These are phyloP conservation scores for Leccinellum albellum DNA, from an alignment of 768 basidiomycete genomes.

Conservation along the genomic window DNA sequence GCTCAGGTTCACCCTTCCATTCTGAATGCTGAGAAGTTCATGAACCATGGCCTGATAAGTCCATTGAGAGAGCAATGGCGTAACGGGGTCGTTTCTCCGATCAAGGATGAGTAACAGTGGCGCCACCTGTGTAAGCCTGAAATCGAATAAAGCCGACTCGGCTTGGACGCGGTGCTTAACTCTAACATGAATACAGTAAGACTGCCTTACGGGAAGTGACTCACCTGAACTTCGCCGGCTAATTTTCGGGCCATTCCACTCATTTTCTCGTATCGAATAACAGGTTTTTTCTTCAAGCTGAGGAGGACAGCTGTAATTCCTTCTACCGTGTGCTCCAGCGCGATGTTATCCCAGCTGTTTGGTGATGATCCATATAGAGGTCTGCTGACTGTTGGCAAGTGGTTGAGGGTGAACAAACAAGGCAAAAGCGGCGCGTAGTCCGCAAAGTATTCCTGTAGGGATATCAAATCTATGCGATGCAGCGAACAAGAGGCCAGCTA, in stretches of 20 bases:
- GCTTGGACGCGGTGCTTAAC: conserved; percentile 72
- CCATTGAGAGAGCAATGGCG: conserved; percentile 95
- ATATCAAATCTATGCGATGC: neutral
- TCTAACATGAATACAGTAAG: conserved; percentile 6
- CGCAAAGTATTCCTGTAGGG: conserved; percentile 87
- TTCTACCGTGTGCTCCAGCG: conserved; percentile 75
- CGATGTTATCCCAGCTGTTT: conserved; percentile 70
- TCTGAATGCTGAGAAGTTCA: conserved; percentile 88
- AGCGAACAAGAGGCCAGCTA: neutral
- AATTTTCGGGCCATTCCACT: conserved; percentile 89
- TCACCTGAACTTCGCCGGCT: conserved; percentile 79
- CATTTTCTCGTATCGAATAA: conserved; percentile 93
- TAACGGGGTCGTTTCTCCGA: conserved; percentile 94
- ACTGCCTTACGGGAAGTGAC: neutral
- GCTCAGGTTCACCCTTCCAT: conserved; percentile 84
- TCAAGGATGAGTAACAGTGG: conserved; percentile 91
- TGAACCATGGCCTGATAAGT: conserved; percentile 99
- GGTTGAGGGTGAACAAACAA: conserved; percentile 82
- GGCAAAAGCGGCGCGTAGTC: conserved; percentile 90
- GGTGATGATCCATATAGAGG: conserved; percentile 71
- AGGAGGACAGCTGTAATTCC: conserved; percentile 83
- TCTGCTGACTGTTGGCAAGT: conserved; percentile 55
- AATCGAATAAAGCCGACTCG: conserved; percentile 86
- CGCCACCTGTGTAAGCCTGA: conserved; percentile 81
- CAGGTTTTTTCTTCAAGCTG: conserved; percentile 93